Percentiles rank a stretch among this genome's conserved stretches.
phyloP scores from a whole-genome alignment of 2,329 filamentous ascomycete species.

The Akanthomyces lecanii region DNA sequence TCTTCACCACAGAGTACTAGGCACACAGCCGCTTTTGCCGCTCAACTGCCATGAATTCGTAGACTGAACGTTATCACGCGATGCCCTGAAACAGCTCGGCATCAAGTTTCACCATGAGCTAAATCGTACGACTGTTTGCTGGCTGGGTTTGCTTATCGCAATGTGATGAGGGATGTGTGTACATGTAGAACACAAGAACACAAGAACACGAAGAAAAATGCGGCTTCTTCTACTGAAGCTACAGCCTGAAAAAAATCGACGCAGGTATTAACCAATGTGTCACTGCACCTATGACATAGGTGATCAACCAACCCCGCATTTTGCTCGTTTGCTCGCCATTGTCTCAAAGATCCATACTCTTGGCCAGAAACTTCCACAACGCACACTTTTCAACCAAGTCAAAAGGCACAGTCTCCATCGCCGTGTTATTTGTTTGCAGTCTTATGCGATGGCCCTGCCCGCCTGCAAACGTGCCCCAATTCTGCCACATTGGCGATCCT shows the following conservation, averaged over 20 bases:
- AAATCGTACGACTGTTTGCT: background rate
- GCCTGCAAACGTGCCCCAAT: conserved; percentile 29
- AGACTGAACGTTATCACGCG: background rate
- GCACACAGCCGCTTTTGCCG: background rate
- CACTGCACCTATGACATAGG: background rate
- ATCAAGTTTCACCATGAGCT: no score
- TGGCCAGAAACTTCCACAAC: conserved; percentile 37
- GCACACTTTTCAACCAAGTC: conserved; percentile 34
- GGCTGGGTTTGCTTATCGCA: no score
- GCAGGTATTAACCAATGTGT: background rate
- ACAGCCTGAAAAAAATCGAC: background rate
- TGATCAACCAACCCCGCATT: background rate
- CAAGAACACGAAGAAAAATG: background rate
- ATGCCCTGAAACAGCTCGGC: background rate
- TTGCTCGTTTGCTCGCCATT: background rate
- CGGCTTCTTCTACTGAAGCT: background rate
- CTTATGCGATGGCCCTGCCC: conserved; percentile 28
- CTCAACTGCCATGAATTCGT: background rate
- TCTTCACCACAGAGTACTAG: background rate
- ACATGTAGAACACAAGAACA: no score
- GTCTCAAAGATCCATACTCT: conserved; percentile 21
- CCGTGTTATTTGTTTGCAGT: conserved; percentile 35
- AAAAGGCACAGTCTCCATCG: conserved; percentile 35
- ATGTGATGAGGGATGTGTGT: no score
- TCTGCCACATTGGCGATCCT: conserved; percentile 38